Evolutionary conservation across 2,329 filamentous ascomycete species (phyloP).

Genomic region (Colletotrichum sp.): DNA sequence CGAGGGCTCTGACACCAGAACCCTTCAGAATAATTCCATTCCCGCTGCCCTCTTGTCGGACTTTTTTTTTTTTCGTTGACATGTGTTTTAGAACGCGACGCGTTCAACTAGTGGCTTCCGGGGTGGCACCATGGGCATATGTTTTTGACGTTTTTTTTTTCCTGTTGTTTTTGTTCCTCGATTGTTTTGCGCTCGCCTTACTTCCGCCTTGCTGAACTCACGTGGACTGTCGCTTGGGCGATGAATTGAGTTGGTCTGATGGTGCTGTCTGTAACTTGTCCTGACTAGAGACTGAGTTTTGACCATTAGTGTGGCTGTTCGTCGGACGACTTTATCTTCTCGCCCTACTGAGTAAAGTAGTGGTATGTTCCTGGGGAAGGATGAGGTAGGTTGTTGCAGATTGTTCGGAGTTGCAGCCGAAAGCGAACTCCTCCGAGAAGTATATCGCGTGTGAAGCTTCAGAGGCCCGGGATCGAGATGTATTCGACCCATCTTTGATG

Average conservation of each 20-base stretch:
- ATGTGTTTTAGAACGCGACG: neutral
- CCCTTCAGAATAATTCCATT: neutral
- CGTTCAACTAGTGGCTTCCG: neutral
- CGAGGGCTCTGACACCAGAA: neutral
- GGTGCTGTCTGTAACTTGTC: neutral
- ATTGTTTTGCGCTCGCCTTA: neutral
- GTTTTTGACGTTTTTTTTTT: neutral
- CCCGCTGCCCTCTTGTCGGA: neutral
- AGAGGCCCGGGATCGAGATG: neutral
- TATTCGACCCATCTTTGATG: neutral
- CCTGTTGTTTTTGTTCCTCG: neutral
- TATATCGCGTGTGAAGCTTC: neutral
- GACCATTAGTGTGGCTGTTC: neutral
- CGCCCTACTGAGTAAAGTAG: neutral
- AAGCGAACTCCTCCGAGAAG: neutral
- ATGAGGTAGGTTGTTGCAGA: neutral
- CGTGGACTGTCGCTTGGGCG: neutral
- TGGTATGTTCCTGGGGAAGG: neutral
- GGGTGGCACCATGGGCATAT: neutral
- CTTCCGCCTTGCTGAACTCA: neutral
- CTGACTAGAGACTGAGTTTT: neutral
- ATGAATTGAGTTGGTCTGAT: conserved; percentile 18
- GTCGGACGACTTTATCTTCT: neutral
- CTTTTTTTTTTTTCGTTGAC: neutral
- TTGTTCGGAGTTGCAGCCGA: neutral